Conservation (phyloP, 2,329 filamentous ascomycete species). For the Pezicula neosporulosa region DNA sequence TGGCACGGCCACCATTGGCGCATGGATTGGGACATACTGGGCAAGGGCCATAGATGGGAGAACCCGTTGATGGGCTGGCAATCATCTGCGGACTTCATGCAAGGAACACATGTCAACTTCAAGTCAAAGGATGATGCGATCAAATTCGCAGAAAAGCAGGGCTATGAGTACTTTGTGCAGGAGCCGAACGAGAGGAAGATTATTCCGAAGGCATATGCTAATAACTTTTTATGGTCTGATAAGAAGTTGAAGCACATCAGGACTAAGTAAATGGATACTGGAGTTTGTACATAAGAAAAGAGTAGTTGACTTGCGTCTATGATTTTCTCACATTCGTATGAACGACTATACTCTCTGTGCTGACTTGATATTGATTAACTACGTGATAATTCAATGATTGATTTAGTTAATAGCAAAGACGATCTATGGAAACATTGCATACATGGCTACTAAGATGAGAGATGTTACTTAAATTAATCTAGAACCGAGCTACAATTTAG, state of each 20-base stretch:
- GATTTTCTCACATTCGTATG: too few relatives aligned
- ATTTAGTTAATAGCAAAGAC: too few relatives aligned
- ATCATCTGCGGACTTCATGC: slow-evolving; percentile 91
- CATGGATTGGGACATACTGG: slow-evolving; percentile 96
- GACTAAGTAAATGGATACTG: slow-evolving; percentile 60
- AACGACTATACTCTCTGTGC: neutral
- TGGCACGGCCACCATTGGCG: slow-evolving; percentile 86
- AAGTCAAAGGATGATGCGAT: slow-evolving; percentile 93
- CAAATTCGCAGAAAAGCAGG: slow-evolving; percentile 94
- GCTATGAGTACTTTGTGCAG: slow-evolving; percentile 98
- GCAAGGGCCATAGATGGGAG: slow-evolving; percentile 95
- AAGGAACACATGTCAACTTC: slow-evolving; percentile 89
- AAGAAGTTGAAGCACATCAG: slow-evolving; percentile 85
- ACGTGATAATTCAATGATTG: too few relatives aligned
- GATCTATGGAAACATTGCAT: too few relatives aligned
- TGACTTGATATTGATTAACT: neutral
- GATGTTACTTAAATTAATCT: too few relatives aligned
- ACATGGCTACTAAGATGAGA: too few relatives aligned
- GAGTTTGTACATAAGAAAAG: slow-evolving; percentile 23
- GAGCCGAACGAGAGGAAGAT: slow-evolving; percentile 89
- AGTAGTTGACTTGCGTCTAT: neutral
- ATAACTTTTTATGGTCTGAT: slow-evolving; percentile 86
- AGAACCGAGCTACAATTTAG: too few relatives aligned
- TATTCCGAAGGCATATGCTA: slow-evolving; percentile 89
- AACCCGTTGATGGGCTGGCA: slow-evolving; percentile 99